Percentiles rank a stretch among this genome's conserved stretches.
phyloP scores from a whole-genome alignment of 805 yeast genomes.

The Ogataea nonfermentans region DNA sequence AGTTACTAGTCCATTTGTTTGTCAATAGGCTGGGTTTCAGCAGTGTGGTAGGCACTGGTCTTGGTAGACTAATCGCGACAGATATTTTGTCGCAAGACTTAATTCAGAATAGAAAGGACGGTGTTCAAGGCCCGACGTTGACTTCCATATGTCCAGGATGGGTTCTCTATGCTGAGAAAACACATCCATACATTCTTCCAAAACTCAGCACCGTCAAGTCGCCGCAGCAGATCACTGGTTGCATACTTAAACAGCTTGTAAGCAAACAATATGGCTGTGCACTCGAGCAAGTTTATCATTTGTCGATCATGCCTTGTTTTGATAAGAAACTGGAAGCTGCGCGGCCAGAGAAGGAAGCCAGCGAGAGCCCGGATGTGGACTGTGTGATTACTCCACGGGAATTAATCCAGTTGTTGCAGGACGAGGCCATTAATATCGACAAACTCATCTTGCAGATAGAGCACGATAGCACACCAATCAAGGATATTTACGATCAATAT shows the following conservation, averaged over 20 bases:
- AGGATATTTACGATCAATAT: constrained; percentile 22
- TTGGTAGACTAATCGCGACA: constrained; percentile 72
- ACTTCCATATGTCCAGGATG: constrained; percentile 93
- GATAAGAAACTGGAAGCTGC: constrained; percentile 96
- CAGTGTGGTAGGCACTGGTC: constrained; percentile 79
- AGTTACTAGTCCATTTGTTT: constrained; percentile 56
- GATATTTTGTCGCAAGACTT: constrained; percentile 44
- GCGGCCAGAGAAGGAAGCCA: constrained; percentile 58
- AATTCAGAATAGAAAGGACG: constrained; percentile 14
- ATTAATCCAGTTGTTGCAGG: constrained; percentile 66
- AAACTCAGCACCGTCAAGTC: constrained; percentile 73
- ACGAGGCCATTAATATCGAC: constrained; percentile 42
- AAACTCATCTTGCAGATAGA: constrained; percentile 20
- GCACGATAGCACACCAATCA: constrained; percentile 16
- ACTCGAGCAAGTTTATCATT: constrained; percentile 56
- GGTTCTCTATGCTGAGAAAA: constrained; percentile 93
- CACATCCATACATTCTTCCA: constrained; percentile 82
- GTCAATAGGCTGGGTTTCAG: constrained; percentile 60
- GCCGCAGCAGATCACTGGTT: constrained; percentile 92
- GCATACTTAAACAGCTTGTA: constrained; percentile 57
- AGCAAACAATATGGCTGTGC: constrained; percentile 34
- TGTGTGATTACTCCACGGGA: constrained; percentile 94
- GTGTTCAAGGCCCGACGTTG: constrained; percentile 47
- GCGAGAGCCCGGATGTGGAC: constrained; percentile 63
- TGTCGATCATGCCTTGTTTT: constrained; percentile 94